These are phyloP conservation scores for Zalaria sp. DNA, from an alignment of 2,329 filamentous ascomycete genomes.

Conservation along the genomic window DNA sequence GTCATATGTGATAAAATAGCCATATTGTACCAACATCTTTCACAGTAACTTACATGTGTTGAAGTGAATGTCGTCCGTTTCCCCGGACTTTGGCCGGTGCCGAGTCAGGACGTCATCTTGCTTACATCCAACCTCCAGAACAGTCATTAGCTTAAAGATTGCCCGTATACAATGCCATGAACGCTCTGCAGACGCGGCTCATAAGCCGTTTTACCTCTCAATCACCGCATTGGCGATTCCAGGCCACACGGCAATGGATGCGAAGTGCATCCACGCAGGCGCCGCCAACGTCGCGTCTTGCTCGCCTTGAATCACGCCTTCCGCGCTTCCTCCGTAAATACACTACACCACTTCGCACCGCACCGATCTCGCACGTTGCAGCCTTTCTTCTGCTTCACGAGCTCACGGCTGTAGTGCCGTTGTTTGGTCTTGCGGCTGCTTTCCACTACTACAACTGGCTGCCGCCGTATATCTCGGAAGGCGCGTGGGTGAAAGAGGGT, in stretches of 20 bases:
- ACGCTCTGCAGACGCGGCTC: too few relatives aligned
- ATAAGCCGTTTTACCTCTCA: too few relatives aligned
- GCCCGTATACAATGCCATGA: too few relatives aligned
- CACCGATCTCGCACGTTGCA: constrained; percentile 68
- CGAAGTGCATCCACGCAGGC: not conserved
- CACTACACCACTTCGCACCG: constrained; percentile 54
- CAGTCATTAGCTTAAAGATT: too few relatives aligned
- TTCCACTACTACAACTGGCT: constrained; percentile 74
- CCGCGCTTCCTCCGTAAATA: constrained; percentile 56
- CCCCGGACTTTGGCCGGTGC: too few relatives aligned
- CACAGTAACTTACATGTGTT: too few relatives aligned
- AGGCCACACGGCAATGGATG: not conserved
- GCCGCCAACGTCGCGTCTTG: constrained; percentile 7
- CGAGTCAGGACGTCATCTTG: too few relatives aligned
- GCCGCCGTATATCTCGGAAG: constrained; percentile 43
- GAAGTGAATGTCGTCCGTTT: too few relatives aligned
- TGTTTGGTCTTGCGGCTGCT: constrained; percentile 56
- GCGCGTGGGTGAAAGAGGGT: constrained; percentile 43
- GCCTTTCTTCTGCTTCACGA: constrained; percentile 88
- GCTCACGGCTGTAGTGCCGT: constrained; percentile 69
- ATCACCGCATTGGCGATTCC: too few relatives aligned
- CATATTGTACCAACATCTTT: too few relatives aligned
- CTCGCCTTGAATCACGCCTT: constrained; percentile 27
- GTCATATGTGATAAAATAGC: too few relatives aligned
- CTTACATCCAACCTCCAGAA: too few relatives aligned